Evolutionary conservation across 371 early-diverging fungal genomes (phyloP).

Genomic region (Nematocida sp.): DNA sequence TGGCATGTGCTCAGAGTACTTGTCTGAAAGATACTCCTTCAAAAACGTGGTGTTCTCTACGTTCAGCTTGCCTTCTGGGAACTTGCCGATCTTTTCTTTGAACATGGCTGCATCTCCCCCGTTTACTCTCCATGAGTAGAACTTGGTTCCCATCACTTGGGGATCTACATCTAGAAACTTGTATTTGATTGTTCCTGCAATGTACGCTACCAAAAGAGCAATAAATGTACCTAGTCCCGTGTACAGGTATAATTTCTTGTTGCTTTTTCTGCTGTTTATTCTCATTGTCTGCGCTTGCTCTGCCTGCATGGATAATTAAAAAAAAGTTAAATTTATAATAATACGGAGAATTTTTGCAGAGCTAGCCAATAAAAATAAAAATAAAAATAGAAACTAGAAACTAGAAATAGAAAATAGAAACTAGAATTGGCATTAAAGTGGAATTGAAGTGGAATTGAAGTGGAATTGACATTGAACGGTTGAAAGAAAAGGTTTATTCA

Average conservation of each 20-base stretch:
- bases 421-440: too few species aligned
- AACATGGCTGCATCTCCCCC: conserved; percentile 27
- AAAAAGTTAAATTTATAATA: conserved; percentile 44
- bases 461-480: too few species aligned
- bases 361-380: too few species aligned
- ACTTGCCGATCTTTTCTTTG: conserved; percentile 27
- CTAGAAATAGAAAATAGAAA: too few species aligned
- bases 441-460: too few species aligned
- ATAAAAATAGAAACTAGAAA: too few species aligned
- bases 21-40: background rate
- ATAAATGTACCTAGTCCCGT: background rate
- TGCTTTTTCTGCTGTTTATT: background rate
- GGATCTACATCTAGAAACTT: conserved; percentile 31
- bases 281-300: conserved; percentile 37
- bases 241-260: background rate
- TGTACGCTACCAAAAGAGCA: background rate
- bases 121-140: conserved; percentile 40
- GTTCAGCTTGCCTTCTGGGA: background rate
- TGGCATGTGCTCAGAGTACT: conserved; percentile 34
- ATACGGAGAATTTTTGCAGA: background rate
- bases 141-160: conserved; percentile 30
- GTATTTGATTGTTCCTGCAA: background rate
- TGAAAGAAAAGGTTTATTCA: too few species aligned
- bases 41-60: background rate
- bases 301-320: conserved; percentile 28